phyloP scores from a whole-genome alignment of 2,329 filamentous ascomycete species.

The Sporothrix euskadiensis region DNA sequence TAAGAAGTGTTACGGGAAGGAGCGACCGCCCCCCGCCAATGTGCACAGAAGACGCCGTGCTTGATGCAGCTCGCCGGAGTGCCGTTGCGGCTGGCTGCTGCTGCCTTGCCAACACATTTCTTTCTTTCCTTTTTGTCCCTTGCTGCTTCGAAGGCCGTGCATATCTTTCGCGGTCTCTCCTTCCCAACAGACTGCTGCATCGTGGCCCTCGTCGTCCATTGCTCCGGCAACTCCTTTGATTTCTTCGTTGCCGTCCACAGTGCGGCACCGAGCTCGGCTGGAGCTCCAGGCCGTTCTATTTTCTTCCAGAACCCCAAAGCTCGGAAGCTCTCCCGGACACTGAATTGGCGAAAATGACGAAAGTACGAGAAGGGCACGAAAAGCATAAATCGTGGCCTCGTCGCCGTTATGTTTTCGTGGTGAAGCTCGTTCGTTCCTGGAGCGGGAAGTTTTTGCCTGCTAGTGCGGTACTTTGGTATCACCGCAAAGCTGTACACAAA shows the following conservation, averaged over 20 bases:
- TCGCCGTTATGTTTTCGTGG: conserved; percentile 26
- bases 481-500: background rate
- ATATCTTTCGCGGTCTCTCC: background rate
- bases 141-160: background rate
- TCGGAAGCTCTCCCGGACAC: background rate
- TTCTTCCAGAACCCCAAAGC: background rate
- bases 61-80: conserved; percentile 12
- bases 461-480: conserved; percentile 19
- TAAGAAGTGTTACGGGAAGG: background rate
- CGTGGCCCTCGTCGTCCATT: background rate
- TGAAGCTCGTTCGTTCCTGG: conserved; percentile 1
- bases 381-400: background rate
- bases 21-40: background rate
- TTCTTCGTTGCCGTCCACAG: background rate
- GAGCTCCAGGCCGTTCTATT: conserved; percentile 2
- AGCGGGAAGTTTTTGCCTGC: background rate
- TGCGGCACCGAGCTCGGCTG: conserved; percentile 18
- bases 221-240: background rate
- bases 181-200: background rate
- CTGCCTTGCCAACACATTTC: conserved; percentile 3
- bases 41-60: background rate
- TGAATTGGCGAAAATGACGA: background rate
- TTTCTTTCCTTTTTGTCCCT: background rate
- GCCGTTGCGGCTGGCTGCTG: background rate
- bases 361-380: background rate